Base-by-base conservation (phyloP, 495 filamentous ascomycete genomes). In the Amphirosellinia nigrospora region DNA sequence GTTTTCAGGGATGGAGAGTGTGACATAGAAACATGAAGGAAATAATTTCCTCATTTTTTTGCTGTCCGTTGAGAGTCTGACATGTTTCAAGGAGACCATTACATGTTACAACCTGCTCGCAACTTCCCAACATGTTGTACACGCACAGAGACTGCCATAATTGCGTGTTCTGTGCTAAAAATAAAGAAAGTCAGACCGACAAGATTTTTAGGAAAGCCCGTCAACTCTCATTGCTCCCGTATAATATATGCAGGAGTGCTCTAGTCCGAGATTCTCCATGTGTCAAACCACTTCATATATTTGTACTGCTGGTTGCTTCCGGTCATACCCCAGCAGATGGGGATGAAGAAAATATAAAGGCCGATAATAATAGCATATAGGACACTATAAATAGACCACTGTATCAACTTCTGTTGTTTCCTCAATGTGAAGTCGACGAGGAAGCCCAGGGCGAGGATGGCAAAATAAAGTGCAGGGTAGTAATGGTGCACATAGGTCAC, bases 401-500 rank as follows among this genome's bases (percentile, higher is more conserved):
- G 86, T 45, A 90, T 72, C 55, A 75, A 83, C 78, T 87, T 87
- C 32, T 85, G 75, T 66, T 91, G 80, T 68, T 85, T 90, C 59
- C 89, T 85, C 62, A 91, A 87, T 58, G 91, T 81, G 88, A 93
- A 97, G 80, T 99, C 94, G 64, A 92, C 82, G 65, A 94, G 86
- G 83, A 99, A 99, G 56, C 96, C 96, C 61, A 93, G 88, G 13
- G 86, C 89, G 28, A 99, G 84, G 69, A 99, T 97, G 64, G 96
- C 95, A 77, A 97, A 99, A 83, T 98, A 99, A 4, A 99, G 87
- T n/a, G 96, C 96, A 9, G 96, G 96, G 80, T 98, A 99, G 82
- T 99, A 99, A 82, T 99, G 96, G 80, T 99, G 96, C 56, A 99
- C 96, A 79, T 99, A 99, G 32, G 96, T 99, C 65, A 99, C 96